A percentile compares a stretch with the other conserved stretches of the same genome.
Conservation (phyloP, 768 basidiomycete species). For the Mycena crocata region DNA sequence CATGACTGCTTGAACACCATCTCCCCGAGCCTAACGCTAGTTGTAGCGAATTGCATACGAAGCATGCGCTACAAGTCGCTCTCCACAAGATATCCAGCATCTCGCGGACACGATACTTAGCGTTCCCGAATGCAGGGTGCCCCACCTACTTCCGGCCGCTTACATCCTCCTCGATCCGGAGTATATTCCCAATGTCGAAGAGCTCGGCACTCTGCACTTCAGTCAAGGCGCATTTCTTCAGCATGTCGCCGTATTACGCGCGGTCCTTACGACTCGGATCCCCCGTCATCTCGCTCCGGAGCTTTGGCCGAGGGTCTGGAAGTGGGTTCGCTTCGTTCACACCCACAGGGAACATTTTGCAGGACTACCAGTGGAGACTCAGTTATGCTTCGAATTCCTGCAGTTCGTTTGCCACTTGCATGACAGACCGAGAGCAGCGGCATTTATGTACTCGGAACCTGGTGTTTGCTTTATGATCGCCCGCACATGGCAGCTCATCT, state of each 20-base stretch:
- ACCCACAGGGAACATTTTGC: neutral
- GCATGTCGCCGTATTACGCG: neutral
- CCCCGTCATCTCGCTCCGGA: neutral
- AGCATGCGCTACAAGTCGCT: neutral
- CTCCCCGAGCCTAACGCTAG: neutral
- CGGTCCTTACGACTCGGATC: neutral
- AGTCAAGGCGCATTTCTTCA: no score
- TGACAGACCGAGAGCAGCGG: neutral
- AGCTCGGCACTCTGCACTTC: neutral
- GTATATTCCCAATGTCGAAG: neutral
- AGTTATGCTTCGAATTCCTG: neutral
- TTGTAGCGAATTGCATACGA: neutral
- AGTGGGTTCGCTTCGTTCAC: neutral
- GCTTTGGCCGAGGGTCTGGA: neutral
- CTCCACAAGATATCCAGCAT: neutral
- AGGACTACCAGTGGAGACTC: neutral
- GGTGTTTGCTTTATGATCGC: neutral
- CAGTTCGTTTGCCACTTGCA: neutral
- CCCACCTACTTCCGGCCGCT: neutral
- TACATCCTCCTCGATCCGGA: neutral
- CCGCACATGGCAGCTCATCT: neutral
- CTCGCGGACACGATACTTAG: neutral
- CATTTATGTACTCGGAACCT: neutral
- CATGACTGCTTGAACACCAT: neutral
- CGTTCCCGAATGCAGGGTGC: neutral